Base-by-base conservation (phyloP, 179 eudicot genomes). In the Nepenthes alata region DNA sequence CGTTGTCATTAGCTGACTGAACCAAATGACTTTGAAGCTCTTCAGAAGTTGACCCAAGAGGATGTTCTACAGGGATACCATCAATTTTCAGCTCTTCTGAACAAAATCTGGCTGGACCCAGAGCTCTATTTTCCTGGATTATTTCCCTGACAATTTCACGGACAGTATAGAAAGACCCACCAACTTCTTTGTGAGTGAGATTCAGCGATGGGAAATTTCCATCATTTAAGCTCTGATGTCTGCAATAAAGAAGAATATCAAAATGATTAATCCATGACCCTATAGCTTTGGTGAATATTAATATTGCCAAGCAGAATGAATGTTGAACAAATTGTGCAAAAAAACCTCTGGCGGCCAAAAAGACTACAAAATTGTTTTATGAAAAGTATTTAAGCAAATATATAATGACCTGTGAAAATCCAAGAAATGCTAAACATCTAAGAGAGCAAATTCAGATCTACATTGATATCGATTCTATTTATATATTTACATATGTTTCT, bases 121-220 rank as follows among this genome's bases (percentile, higher is more conserved):
- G 71, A 57, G 89, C 88, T 77, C 83, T 81, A 64, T 89, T 91
- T 66, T 91, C 96, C 75, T 91, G 96, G 49, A 91, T 91, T 55
- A 88, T 75, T 59, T 88, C 96, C 61, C 96, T 78, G 66, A 91
- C 89, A 64, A 86, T 77, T 74, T 91, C 95, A 14, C 96, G 80
- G 61, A 91, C 86, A 55, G 84, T 89, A 64, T 91, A 89, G 77
- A 83, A 91, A 8, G 98, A 91, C 36, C 98, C 96, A 62, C 98
- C 98, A 70, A 91, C 93, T 83, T 91, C 96, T 75, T 89, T 89
- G 71, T 83, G 89, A 16, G 98, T 85, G 44, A 89, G 85, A 71
- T 69, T 86, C 72, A 91, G 78, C 3, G 96, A 86, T 37, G 98
- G 98, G 59, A 91, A 91, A 61, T 67, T 76, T 60, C 96, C 98